Evolutionary conservation across 2,329 filamentous ascomycete genomes (phyloP).

Genomic region (Alternaria sp.): DNA sequence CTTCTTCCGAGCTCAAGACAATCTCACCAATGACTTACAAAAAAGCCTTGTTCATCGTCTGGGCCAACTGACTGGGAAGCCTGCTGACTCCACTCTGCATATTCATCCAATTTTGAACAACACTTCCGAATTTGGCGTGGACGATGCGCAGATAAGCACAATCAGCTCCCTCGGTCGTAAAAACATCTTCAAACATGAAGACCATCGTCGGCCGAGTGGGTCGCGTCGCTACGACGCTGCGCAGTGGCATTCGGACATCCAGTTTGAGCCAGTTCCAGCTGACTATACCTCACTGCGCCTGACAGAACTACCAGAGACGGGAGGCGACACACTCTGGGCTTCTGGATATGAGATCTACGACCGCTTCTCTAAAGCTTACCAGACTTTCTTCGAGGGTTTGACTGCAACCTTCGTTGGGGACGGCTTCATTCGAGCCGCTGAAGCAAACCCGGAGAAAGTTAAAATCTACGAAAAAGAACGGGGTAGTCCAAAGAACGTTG

Average conservation of each 20-base stretch:
- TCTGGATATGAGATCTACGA: constrained; percentile 54
- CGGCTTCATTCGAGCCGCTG: constrained; percentile 25
- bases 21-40: not conserved
- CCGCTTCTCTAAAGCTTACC: constrained; percentile 37
- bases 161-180: constrained; percentile 46
- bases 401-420: constrained; percentile 38
- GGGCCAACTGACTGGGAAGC: constrained; percentile 38
- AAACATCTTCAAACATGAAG: constrained; percentile 31
- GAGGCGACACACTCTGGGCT: constrained; percentile 54
- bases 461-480: constrained; percentile 9
- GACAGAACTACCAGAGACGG: constrained; percentile 20
- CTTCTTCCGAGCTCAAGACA: not conserved
- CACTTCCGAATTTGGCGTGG: constrained; percentile 36
- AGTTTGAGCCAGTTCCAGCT: constrained; percentile 69
- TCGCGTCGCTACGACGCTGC: not conserved
- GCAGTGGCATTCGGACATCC: constrained; percentile 69
- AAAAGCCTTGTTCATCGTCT: constrained; percentile 55
- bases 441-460: not conserved
- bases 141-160: constrained; percentile 48
- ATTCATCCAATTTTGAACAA: constrained; percentile 21
- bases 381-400: constrained; percentile 33
- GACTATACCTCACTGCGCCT: constrained; percentile 71
- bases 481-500: constrained; percentile 34
- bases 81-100: not conserved
- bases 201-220: constrained; percentile 52